Conservation (phyloP, 192 early-diverging fungal species). For the Coemansia interrupta region DNA sequence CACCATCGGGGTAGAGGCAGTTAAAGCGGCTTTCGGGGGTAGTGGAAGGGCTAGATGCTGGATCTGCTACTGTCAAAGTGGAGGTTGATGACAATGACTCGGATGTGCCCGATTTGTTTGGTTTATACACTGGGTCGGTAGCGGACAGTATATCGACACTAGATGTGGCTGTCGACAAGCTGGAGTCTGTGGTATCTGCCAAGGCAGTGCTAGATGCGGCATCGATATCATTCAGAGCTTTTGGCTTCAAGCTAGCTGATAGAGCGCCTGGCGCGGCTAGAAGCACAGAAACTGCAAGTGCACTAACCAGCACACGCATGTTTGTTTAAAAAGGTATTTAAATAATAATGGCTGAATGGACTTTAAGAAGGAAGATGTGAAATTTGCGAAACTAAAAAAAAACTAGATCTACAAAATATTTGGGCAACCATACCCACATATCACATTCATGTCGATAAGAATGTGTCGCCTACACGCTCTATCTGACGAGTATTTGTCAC, state of each 20-base stretch:
- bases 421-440: background rate
- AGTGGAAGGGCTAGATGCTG: background rate
- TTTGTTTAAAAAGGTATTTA: background rate
- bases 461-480: no score
- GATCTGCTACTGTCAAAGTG: background rate
- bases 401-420: no score
- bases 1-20: constrained; percentile 18
- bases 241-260: background rate
- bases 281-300: constrained; percentile 5
- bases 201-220: no score
- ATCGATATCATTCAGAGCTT: background rate
- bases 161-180: no score
- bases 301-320: constrained; percentile 9
- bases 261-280: constrained; percentile 1
- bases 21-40: constrained; percentile 3
- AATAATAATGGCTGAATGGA: background rate
- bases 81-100: background rate
- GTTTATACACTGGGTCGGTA: background rate
- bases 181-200: no score
- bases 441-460: no score
- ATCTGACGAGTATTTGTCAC: background rate
- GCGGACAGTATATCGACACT: background rate
- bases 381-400: background rate
- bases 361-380: background rate
- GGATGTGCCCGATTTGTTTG: background rate